A percentile compares a stretch with the other conserved stretches of the same genome.
phyloP scores from a whole-genome alignment of 1,139 yeast genomes.

The Lodderomyces pseudojiufengensis region DNA sequence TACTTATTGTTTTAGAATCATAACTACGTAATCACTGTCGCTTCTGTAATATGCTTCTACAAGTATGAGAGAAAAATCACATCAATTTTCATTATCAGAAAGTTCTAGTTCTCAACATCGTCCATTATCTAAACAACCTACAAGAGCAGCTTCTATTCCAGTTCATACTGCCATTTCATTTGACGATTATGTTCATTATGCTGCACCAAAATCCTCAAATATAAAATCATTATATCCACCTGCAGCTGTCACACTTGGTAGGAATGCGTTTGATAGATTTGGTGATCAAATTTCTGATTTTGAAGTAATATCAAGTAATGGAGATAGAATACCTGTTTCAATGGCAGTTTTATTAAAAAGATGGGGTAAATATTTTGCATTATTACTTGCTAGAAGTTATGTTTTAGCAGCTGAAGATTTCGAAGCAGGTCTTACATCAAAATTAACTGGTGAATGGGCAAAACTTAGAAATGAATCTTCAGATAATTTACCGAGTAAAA shows the following conservation, averaged over 20 bases:
- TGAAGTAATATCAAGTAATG: conserved; percentile 64
- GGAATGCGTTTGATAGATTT: conserved; percentile 67
- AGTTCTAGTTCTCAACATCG: no score
- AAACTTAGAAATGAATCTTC: neutral
- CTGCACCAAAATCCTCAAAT: conserved; percentile 66
- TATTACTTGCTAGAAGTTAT: conserved; percentile 58
- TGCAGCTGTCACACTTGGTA: conserved; percentile 70
- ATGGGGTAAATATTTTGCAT: conserved; percentile 72
- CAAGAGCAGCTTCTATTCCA: neutral
- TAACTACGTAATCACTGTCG: no score
- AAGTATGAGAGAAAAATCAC: no score
- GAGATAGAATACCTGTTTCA: conserved; percentile 63
- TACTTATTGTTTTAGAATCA: no score
- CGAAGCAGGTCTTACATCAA: conserved; percentile 18
- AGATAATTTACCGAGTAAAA: neutral
- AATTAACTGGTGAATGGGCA: neutral
- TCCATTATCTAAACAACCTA: no score
- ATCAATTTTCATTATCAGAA: no score
- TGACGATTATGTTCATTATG: conserved; percentile 71
- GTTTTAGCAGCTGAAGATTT: conserved; percentile 52
- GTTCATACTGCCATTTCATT: conserved; percentile 36
- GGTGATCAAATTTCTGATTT: conserved; percentile 66
- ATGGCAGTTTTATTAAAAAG: conserved; percentile 57
- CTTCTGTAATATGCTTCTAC: no score
- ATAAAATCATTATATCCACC: conserved; percentile 69